phyloP scores from a whole-genome alignment of 2,329 filamentous ascomycete species.

The Emmonsiellopsis sp. region DNA sequence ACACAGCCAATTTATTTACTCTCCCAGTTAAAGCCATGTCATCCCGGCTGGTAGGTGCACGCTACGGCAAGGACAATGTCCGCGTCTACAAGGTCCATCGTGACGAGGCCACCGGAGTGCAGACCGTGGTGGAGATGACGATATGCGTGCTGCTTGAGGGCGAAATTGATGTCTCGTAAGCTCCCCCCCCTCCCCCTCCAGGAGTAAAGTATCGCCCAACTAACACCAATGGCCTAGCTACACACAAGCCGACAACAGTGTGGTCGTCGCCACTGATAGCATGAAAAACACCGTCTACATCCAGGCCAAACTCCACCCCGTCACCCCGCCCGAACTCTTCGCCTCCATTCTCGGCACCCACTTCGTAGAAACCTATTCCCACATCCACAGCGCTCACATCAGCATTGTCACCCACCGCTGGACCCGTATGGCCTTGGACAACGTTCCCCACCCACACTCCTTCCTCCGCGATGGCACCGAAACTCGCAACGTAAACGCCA shows the following conservation, averaged over 20 bases:
- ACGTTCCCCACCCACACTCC: constrained; percentile 86
- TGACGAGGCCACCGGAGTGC: constrained; percentile 64
- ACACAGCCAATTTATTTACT: neutral
- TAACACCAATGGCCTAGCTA: constrained; percentile 49
- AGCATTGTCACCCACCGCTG: constrained; percentile 79
- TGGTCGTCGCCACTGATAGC: constrained; percentile 91
- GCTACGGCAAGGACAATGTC: constrained; percentile 78
- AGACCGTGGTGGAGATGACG: constrained; percentile 90
- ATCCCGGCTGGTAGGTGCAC: constrained; percentile 32
- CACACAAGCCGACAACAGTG: constrained; percentile 86
- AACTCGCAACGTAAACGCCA: constrained; percentile 71
- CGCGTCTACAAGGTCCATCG: constrained; percentile 91
- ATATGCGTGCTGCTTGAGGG: constrained; percentile 89
- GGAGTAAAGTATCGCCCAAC: constrained; percentile 1
- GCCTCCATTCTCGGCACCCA: constrained; percentile 76
- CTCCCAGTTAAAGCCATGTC: constrained; percentile 5
- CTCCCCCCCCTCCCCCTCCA: constrained; percentile 4
- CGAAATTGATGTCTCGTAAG: constrained; percentile 74
- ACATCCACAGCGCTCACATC: constrained; percentile 79
- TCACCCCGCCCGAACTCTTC: constrained; percentile 88
- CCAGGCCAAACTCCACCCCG: constrained; percentile 84
- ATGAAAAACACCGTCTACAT: constrained; percentile 98
- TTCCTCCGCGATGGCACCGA: constrained; percentile 87
- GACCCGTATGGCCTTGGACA: constrained; percentile 80
- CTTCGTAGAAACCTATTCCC: constrained; percentile 78